These are phyloP conservation scores for Vigna nakashimae DNA, from an alignment of 306 rosid genomes.

Conservation along the genomic window DNA sequence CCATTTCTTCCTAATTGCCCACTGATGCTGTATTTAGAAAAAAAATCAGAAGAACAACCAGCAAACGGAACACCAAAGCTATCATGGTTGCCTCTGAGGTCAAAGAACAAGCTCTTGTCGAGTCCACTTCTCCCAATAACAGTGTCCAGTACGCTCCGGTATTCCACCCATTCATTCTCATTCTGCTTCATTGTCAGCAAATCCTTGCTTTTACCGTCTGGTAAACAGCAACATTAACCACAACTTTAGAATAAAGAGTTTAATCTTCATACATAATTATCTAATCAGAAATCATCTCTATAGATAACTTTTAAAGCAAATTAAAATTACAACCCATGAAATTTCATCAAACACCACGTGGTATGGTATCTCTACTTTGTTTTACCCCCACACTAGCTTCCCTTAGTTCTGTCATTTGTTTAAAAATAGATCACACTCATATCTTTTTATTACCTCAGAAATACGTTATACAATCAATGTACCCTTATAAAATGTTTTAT, in stretches of 20 bases:
- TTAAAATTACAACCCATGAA: neutral
- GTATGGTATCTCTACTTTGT: too few relatives aligned
- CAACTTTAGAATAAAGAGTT: neutral
- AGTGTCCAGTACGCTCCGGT: conserved; percentile 62
- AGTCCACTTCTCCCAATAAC: conserved; percentile 78
- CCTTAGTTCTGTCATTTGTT: too few relatives aligned
- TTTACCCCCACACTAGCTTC: neutral
- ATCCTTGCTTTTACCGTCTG: conserved; percentile 96
- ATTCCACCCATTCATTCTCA: conserved; percentile 93
- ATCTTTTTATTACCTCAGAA: neutral
- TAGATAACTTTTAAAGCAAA: neutral
- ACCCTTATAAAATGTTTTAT: neutral
- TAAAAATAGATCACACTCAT: too few relatives aligned
- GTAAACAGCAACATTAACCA: neutral
- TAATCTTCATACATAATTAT: neutral
- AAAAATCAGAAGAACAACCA: conserved; percentile 85
- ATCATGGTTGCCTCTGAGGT: conserved; percentile 92
- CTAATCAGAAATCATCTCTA: neutral
- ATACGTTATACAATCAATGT: too few relatives aligned
- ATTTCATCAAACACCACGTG: neutral
- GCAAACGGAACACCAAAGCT: conserved; percentile 78
- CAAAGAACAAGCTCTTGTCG: conserved; percentile 69
- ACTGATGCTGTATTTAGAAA: conserved; percentile 81
- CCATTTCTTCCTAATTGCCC: conserved; percentile 72
- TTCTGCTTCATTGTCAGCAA: conserved; percentile 83